Evolutionary conservation across 2,329 filamentous ascomycete species (phyloP), one percentile per base, ranked within the genome.

Genomic region (Lachnellula cervina): DNA sequence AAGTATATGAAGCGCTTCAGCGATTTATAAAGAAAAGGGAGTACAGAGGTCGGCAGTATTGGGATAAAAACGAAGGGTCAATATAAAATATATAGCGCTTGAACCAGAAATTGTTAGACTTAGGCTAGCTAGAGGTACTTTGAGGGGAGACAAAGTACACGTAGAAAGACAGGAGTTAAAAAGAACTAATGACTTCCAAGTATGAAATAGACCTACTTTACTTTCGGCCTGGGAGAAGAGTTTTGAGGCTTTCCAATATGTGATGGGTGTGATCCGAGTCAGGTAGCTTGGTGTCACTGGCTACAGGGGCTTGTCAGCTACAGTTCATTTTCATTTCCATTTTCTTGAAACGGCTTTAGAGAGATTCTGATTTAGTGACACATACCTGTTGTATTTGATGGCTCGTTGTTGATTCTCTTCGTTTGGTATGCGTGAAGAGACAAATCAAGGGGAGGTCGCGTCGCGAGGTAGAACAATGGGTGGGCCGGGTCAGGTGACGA

Each of bases 321-420:
- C 13, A 23, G 13, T 16, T 28, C 6, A 7, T 28, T 28, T 32
- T 32, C 28, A 32, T 32, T 11, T 32, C 11, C 28, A 4, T 32
- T 8, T 17, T 28, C 14, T 16, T 16, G 6, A 5, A 21, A 32
- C 5, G 23, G 44, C 44, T 17, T 16, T 5, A 32, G n/a, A 19
- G 19, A n/a, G 5, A 9, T n/a, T 21, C 38, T 49, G 47, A n/a
- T 19, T 11, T 28, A 50, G 16, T 32, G 34, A 50, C 42, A 50
- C 47, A 51, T 53, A 53, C 51, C 55, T 53, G n/a, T 44, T 44
- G 38, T 25, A 34, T 40, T 19, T 21, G 40, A 23, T 21, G 42
- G 19, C n/a, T 54, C 28, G 49, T 46, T 47, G 53, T 51, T 23
- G 44, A 43, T 25, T 46, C 17, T 9, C 19, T 32, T 13, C 17